Percentiles rank a stretch among this genome's conserved stretches.
Conservation (phyloP, 73 alveolate genomes). For the Paramecium bursaria region DNA sequence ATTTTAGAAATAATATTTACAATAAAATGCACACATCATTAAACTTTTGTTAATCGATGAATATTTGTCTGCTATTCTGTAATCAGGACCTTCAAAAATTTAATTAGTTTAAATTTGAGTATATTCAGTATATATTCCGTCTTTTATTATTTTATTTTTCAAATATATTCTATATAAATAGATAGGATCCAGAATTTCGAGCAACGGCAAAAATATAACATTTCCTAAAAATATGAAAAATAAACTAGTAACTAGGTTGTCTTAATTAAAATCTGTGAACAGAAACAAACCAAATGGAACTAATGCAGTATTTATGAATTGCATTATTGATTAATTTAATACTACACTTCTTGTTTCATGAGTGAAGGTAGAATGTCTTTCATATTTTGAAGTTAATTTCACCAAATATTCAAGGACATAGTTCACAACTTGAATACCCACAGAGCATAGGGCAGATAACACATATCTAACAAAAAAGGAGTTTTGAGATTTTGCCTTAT, state of each 20-base stretch:
- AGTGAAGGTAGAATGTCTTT: constrained; percentile 38
- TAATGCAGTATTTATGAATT: constrained; percentile 48
- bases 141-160: neutral
- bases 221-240: constrained; percentile 57
- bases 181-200: constrained; percentile 40
- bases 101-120: constrained; percentile 24
- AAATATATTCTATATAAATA: neutral
- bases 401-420: constrained; percentile 2
- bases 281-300: constrained; percentile 54
- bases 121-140: neutral
- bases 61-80: constrained; percentile 49
- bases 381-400: constrained; percentile 15
- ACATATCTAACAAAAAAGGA: constrained; percentile 30
- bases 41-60: constrained; percentile 29
- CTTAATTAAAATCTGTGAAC: constrained; percentile 32
- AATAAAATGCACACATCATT: constrained; percentile 27
- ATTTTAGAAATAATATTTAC: too few relatives aligned
- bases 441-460: constrained; percentile 40
- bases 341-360: constrained; percentile 42
- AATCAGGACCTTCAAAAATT: constrained; percentile 54
- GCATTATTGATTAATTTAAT: constrained; percentile 7
- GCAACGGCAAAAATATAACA: neutral
- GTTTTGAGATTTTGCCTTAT: neutral
- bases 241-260: constrained; percentile 48
- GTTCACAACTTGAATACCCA: constrained; percentile 28